These are phyloP conservation scores for Cytospora schulzeri DNA, from an alignment of 2,329 filamentous ascomycete species.

Conservation along the genomic window DNA sequence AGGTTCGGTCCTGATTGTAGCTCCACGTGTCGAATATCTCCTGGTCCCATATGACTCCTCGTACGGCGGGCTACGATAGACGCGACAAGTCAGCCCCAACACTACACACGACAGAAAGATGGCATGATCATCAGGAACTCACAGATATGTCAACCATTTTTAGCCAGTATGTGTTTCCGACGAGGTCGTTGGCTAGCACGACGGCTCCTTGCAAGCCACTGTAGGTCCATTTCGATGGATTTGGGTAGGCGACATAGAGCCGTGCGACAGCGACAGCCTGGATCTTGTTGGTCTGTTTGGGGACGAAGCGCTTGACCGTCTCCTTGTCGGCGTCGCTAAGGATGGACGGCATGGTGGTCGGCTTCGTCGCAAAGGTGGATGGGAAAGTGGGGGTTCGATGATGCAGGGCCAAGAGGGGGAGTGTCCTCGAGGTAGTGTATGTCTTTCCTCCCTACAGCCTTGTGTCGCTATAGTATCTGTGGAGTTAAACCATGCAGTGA, in stretches of 20 bases:
- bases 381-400: conserved; percentile 29
- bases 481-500: conserved; percentile 13
- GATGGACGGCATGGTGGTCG: conserved; percentile 60
- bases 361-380: conserved; percentile 5
- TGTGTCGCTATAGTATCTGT: conserved; percentile 10
- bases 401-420: conserved; percentile 8
- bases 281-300: conserved; percentile 96
- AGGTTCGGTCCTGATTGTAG: conserved; percentile 96
- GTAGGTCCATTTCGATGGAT: conserved; percentile 85
- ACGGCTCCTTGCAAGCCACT: conserved; percentile 90
- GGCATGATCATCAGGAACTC: conserved; percentile 42
- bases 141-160: conserved; percentile 97
- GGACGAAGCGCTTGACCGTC: conserved; percentile 90
- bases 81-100: conserved; percentile 23
- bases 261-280: conserved; percentile 90
- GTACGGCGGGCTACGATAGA: conserved; percentile 63
- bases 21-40: conserved; percentile 94
- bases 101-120: not conserved
- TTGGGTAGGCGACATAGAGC: conserved; percentile 90
- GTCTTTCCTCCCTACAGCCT: conserved; percentile 16
- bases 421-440: conserved; percentile 3
- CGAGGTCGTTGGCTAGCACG: conserved; percentile 89
- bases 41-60: conserved; percentile 94
- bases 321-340: conserved; percentile 94
- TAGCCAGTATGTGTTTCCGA: conserved; percentile 95